Percentiles rank a stretch among this genome's conserved stretches.
Conservation (phyloP, 2,329 filamentous ascomycete genomes). For the Botrytis deweyae region DNA sequence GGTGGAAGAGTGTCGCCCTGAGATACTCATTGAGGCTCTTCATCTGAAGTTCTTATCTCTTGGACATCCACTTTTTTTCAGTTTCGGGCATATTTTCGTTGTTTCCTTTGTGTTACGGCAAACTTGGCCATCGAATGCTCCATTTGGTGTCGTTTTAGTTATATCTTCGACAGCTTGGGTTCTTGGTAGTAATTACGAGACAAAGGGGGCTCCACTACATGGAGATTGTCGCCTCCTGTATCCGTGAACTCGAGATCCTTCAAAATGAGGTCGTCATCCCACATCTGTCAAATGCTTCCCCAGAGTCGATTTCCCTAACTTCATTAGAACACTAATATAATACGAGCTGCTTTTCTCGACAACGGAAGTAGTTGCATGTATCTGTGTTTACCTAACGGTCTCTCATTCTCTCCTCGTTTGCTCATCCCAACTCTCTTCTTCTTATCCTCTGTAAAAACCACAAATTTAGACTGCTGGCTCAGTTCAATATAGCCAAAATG, state of each 20-base stretch:
- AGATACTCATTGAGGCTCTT: constrained; percentile 8
- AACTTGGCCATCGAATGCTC: constrained; percentile 13
- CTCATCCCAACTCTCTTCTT: not conserved
- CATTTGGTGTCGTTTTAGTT: constrained; percentile 19
- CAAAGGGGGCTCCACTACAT: constrained; percentile 15
- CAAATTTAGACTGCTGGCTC: constrained; percentile 20
- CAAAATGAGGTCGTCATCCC: constrained; percentile 19
- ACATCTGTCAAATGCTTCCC: constrained; percentile 4
- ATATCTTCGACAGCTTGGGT: constrained; percentile 5
- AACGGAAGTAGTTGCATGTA: not conserved
- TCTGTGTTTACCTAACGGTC: not conserved
- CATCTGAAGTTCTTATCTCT: constrained; percentile 10
- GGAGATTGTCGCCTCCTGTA: constrained; percentile 3
- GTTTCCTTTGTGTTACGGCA: constrained; percentile 22
- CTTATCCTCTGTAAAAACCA: not conserved
- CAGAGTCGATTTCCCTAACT: constrained; percentile 15
- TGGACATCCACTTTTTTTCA: constrained; percentile 9
- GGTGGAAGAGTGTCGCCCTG: not conserved
- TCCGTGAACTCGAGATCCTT: constrained; percentile 8
- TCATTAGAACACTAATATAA: constrained; percentile 13
- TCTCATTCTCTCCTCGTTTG: constrained; percentile 1
- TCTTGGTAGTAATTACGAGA: constrained; percentile 19
- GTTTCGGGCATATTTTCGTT: constrained; percentile 17
- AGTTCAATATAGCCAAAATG: constrained; percentile 19
- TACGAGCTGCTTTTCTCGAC: constrained; percentile 8